Evolutionary conservation across 139 green algal species (phyloP).

Genomic region (Tetradesmus lagerheimii): DNA sequence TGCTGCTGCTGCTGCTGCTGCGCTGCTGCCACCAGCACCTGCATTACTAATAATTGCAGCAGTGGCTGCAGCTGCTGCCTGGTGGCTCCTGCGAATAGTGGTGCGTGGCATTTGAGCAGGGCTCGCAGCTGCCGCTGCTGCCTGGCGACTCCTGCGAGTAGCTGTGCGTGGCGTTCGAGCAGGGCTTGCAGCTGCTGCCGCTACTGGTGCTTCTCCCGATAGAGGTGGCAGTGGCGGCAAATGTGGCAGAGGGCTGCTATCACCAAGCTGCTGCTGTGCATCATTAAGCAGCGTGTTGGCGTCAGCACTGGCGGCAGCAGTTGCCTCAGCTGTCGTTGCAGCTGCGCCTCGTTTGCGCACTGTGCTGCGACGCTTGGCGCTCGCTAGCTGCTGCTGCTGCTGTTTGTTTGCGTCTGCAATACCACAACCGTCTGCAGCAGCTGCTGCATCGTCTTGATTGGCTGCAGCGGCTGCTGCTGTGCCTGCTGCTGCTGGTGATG

Average conservation of each 20-base stretch:
- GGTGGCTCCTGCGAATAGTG: neutral
- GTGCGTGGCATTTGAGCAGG: neutral
- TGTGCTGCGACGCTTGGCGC: neutral
- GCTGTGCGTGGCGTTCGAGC: neutral
- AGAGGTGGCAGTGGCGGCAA: neutral
- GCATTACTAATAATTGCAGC: neutral
- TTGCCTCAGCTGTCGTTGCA: neutral
- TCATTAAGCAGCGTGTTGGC: neutral
- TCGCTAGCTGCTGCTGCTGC: neutral
- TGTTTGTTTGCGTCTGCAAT: neutral
- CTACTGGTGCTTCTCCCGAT: neutral
- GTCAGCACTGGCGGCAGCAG: neutral
- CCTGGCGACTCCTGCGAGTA: neutral
- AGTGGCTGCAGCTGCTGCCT: neutral
- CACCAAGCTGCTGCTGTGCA: neutral
- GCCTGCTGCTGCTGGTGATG: neutral
- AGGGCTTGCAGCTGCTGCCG: neutral
- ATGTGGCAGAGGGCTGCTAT: neutral
- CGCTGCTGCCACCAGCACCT: neutral
- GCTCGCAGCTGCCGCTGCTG: neutral
- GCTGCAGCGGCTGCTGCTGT: neutral
- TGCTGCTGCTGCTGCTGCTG: neutral
- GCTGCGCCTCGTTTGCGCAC: neutral
- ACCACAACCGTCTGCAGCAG: too few species aligned
- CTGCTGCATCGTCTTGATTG: neutral